Percentiles rank a stretch among this genome's conserved stretches.
These are phyloP conservation scores for Amniculicola lignicola DNA, from an alignment of 495 filamentous ascomycete genomes.

Conservation along the genomic window DNA sequence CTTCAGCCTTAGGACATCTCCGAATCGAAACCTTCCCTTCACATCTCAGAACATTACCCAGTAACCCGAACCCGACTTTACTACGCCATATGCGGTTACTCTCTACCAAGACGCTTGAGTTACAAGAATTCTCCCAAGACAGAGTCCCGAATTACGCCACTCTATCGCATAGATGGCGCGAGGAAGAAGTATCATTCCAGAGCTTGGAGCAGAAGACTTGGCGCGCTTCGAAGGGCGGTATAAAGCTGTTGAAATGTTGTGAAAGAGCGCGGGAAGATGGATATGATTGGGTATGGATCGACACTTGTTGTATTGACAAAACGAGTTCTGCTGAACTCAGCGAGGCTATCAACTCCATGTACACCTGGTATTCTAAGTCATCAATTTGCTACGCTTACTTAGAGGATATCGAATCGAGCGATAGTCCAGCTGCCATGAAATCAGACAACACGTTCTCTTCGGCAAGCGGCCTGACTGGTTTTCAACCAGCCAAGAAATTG, in stretches of 20 bases:
- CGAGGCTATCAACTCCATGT: conserved; percentile 1
- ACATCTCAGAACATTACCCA: no score
- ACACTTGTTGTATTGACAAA: neutral
- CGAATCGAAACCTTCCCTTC: no score
- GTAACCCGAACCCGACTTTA: no score
- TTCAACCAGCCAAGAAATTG: no score
- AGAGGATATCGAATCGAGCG: neutral
- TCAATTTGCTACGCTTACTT: neutral
- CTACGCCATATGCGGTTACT: no score
- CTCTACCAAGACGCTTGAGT: no score
- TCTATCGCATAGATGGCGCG: neutral
- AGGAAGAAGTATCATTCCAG: neutral
- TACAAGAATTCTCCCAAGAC: no score
- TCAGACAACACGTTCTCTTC: no score
- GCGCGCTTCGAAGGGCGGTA: neutral
- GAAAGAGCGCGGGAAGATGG: neutral
- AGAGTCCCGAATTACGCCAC: neutral
- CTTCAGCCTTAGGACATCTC: no score
- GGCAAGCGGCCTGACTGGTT: no score
- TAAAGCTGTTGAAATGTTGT: neutral
- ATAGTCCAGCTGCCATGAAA: no score
- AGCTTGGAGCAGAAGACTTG: neutral
- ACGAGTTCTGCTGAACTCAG: neutral
- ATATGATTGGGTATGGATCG: neutral
- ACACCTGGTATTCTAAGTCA: neutral